Evolutionary conservation across 306 rosid genomes (phyloP).

Genomic region (Quercus suber): DNA sequence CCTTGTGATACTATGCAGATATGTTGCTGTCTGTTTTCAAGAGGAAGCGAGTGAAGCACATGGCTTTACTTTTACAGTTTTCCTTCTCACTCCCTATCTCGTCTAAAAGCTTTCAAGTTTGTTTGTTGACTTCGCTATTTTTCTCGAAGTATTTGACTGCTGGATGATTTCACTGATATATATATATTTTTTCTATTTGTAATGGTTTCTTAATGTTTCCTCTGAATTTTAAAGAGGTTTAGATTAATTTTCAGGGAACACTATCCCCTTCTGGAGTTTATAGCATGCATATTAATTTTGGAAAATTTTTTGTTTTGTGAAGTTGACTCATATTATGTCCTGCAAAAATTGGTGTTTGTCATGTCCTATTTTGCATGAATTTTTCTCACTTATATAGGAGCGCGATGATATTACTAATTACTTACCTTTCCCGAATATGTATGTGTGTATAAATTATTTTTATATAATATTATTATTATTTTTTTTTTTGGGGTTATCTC

Average conservation of each 20-base stretch:
- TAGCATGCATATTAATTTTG: background rate
- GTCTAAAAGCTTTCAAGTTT: background rate
- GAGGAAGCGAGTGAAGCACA: conserved; percentile 5
- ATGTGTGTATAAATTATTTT: too few species aligned
- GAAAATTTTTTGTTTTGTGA: background rate
- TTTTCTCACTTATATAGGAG: too few species aligned
- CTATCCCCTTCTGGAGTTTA: too few species aligned
- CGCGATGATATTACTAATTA: too few species aligned
- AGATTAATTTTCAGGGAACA: background rate
- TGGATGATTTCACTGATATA: too few species aligned
- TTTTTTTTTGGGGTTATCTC: too few species aligned
- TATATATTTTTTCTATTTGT: background rate
- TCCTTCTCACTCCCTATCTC: background rate
- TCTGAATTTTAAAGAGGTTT: background rate
- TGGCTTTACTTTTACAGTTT: background rate
- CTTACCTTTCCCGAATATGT: too few species aligned
- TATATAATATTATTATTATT: too few species aligned
- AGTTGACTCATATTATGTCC: background rate
- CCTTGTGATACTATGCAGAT: conserved; percentile 18
- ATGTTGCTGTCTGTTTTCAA: conserved; percentile 33
- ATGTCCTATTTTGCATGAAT: too few species aligned
- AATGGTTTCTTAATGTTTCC: background rate
- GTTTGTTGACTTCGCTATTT: background rate
- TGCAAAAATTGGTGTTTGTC: too few species aligned
- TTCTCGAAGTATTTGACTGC: background rate